Evolutionary conservation across 345 rosid genomes (phyloP).

Genomic region (Gossypium bickii): DNA sequence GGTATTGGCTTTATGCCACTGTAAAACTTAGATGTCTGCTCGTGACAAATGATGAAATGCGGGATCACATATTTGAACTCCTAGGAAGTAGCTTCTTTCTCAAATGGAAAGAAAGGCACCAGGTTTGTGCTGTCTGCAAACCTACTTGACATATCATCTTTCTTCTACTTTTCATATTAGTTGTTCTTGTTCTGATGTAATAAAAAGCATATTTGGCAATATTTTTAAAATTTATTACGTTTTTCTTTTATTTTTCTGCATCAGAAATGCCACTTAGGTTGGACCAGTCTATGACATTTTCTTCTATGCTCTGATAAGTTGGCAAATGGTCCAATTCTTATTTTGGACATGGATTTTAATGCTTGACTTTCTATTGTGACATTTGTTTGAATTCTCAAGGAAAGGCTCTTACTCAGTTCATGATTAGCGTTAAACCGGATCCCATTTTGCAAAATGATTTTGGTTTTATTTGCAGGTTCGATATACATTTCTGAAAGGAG

Average conservation of each 20-base stretch:
- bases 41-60: conserved; percentile 91
- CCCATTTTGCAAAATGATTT: neutral
- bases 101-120: conserved; percentile 91
- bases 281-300: neutral
- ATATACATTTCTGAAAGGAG: conserved; percentile 64
- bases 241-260: neutral
- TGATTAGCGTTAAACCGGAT: neutral
- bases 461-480: conserved; percentile 42
- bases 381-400: neutral
- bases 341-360: neutral
- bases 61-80: conserved; percentile 90
- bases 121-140: conserved; percentile 31
- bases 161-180: neutral
- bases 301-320: neutral
- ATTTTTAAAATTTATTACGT: neutral
- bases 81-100: conserved; percentile 61
- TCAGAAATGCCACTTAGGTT: neutral
- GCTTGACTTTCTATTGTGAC: neutral
- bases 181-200: neutral
- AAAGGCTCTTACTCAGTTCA: neutral
- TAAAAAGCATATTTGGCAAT: neutral
- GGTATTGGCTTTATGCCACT: conserved; percentile 93
- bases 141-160: neutral
- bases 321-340: neutral
- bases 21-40: conserved; percentile 74